These are phyloP conservation scores for Hibiscus mutabilis DNA, from an alignment of 345 rosid species.

Conservation along the genomic window DNA sequence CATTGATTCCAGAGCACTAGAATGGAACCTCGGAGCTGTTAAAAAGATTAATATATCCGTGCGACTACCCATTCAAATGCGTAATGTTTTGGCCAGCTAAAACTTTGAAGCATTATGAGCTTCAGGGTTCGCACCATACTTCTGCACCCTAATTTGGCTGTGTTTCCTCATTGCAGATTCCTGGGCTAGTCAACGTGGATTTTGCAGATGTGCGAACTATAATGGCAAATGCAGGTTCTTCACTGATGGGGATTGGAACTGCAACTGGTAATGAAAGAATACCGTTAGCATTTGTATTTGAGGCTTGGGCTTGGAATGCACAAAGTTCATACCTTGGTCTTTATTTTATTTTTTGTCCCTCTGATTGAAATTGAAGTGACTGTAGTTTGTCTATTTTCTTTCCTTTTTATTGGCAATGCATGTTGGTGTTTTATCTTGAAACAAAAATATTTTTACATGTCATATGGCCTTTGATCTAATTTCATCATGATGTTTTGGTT, in stretches of 20 bases:
- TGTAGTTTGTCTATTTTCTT: not conserved
- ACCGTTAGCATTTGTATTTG: not conserved
- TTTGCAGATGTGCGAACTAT: slow-evolving; percentile 98
- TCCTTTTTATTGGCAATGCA: not conserved
- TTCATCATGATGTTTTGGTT: not conserved
- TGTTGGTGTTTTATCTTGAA: not conserved
- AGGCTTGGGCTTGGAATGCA: not conserved
- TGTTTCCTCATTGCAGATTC: slow-evolving; percentile 44
- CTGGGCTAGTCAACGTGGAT: slow-evolving; percentile 95
- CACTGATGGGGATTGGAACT: slow-evolving; percentile 96
- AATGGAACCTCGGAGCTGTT: not conserved
- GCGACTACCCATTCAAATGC: not conserved
- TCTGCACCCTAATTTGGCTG: not conserved
- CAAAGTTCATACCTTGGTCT: not conserved
- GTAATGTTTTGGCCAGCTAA: not conserved
- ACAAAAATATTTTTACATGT: not conserved
- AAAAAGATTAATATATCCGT: not conserved
- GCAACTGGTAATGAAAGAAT: slow-evolving; percentile 58
- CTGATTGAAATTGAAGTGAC: not conserved
- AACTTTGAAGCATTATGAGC: not conserved
- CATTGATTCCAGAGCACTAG: not conserved
- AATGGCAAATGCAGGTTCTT: slow-evolving; percentile 97
- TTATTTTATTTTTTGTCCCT: not conserved
- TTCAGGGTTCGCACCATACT: not conserved
- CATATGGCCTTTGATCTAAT: not conserved